These are phyloP conservation scores for Sporothrix pallida DNA, from an alignment of 2,329 filamentous ascomycete genomes.

Conservation along the genomic window DNA sequence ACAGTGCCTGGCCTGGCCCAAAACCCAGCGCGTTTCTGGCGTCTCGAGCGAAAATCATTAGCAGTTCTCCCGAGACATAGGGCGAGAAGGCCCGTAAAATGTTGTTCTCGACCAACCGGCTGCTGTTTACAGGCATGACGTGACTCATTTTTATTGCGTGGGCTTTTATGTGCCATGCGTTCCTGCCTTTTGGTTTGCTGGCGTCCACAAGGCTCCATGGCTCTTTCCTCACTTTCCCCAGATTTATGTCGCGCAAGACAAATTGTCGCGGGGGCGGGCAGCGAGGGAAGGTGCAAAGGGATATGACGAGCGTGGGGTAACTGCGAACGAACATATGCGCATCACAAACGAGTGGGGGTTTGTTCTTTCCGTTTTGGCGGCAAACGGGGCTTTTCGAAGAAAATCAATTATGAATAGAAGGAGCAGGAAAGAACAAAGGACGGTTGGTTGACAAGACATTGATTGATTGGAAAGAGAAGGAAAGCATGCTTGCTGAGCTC, in stretches of 20 bases:
- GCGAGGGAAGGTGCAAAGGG: neutral
- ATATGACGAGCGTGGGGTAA: neutral
- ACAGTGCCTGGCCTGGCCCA: neutral
- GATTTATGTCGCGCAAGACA: constrained; percentile 23
- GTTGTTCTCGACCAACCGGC: neutral
- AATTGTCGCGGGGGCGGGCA: constrained; percentile 18
- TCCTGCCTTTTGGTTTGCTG: neutral
- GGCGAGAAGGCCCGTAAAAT: neutral
- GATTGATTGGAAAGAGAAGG: neutral
- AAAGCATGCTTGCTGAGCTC: neutral
- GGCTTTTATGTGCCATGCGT: neutral
- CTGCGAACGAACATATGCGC: neutral
- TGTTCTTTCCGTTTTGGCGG: constrained; percentile 17
- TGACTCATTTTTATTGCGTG: constrained; percentile 24
- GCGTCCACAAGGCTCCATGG: neutral
- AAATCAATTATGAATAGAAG: neutral
- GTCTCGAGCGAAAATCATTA: neutral
- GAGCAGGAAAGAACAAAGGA: neutral
- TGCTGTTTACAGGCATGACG: neutral
- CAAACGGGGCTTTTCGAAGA: neutral
- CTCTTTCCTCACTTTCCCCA: constrained; percentile 28
- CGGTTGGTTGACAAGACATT: neutral
- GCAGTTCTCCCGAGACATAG: neutral
- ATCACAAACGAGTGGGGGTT: neutral
- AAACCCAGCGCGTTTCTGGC: constrained; percentile 19